Base-by-base conservation (phyloP, 176 grass and related monocot species). In the Ensete glaucum region DNA sequence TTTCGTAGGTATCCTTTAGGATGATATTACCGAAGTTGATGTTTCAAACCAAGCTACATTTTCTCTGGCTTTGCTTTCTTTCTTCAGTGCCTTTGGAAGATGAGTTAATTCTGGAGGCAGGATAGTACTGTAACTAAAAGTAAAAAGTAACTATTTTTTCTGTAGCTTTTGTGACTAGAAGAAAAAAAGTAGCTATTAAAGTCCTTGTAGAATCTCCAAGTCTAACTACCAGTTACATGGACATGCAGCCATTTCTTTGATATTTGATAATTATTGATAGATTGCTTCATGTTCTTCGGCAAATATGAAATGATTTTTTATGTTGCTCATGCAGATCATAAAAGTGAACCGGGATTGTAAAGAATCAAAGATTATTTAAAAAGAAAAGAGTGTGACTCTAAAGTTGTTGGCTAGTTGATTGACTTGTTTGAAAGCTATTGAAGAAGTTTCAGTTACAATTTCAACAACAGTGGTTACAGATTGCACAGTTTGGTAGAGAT, bases 371-470 rank as follows among this genome's bases (percentile, higher is more conserved):
- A 19, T 50, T 64, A 81, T 11, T 60, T 60, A 80, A 73, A 83
- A 73, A 48, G 73, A 81, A 78, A 54, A 81, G 74, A 79, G 71
- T 81, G 70, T 81, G 50, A 53, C 24, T 48, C 68, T 76, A 76
- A 76, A 62, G 53, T 19, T 50, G 70, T 72, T 77, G 53, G 14
- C 43, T 53, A 21, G 52, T 58, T 83, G 65, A 58, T 80, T 49
- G 50, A 21, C 64, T 62, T 73, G 24, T 20, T 53, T 82, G 20
- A 59, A 25, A 73, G 69, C 56, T 26, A 68, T 82, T 23, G 55
- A 62, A 73, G 62, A 62, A 54, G 81, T 71, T 73, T 19, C 34
- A 11, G 34, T 76, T 63, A 73, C 62, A 62, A 24, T 69, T 52
- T 78, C 70, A 69, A 11, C 50, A 81, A 74, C 51, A 50, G 53